Percentiles rank a stretch among this genome's conserved stretches.
Conservation (phyloP, 2,329 filamentous ascomycete genomes). For the Salinomyces thailandicus region DNA sequence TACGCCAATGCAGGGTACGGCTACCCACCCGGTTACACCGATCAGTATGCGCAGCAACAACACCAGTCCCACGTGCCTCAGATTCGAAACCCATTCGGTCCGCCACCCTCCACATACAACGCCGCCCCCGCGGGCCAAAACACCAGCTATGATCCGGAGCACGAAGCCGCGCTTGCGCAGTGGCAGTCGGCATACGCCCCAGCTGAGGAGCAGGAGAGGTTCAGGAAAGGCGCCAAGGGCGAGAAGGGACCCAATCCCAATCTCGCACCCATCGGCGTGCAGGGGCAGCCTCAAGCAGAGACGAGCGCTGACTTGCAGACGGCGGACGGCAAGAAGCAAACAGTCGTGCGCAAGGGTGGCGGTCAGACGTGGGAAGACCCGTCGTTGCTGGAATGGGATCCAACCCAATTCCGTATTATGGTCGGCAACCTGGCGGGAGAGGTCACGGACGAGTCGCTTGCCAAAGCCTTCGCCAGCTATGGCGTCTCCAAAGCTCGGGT, state of each 20-base stretch:
- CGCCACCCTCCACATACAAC: slow-evolving; percentile 33
- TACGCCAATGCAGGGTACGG: slow-evolving; percentile 8
- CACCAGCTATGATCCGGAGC: slow-evolving; percentile 56
- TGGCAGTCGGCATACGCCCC: slow-evolving; percentile 58
- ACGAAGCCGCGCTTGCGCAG: slow-evolving; percentile 83
- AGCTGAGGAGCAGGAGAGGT: slow-evolving; percentile 19
- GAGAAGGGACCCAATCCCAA: slow-evolving; percentile 10
- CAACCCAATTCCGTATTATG: slow-evolving; percentile 85
- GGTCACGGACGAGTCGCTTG: slow-evolving; percentile 87
- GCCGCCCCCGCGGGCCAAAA: slow-evolving; percentile 18
- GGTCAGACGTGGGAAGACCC: slow-evolving; percentile 89
- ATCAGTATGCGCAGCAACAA: slow-evolving; percentile 38
- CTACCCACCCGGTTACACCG: slow-evolving; percentile 16
- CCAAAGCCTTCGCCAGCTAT: slow-evolving; percentile 89
- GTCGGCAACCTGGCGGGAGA: slow-evolving; percentile 95
- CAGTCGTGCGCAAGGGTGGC: slow-evolving; percentile 77
- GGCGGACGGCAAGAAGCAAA: slow-evolving; percentile 49
- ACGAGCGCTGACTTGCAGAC: slow-evolving; percentile 1
- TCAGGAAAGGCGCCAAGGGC: slow-evolving; percentile 6
- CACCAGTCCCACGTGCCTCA: slow-evolving; percentile 43
- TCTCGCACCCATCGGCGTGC: slow-evolving; percentile 5
- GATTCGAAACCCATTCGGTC: slow-evolving; percentile 72
- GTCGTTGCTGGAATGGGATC: slow-evolving; percentile 88
- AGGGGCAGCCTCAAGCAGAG: background rate
- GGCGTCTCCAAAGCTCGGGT: slow-evolving; percentile 89